Conservation (phyloP, 805 yeast genomes). For the Zygosaccharomyces bailii region DNA sequence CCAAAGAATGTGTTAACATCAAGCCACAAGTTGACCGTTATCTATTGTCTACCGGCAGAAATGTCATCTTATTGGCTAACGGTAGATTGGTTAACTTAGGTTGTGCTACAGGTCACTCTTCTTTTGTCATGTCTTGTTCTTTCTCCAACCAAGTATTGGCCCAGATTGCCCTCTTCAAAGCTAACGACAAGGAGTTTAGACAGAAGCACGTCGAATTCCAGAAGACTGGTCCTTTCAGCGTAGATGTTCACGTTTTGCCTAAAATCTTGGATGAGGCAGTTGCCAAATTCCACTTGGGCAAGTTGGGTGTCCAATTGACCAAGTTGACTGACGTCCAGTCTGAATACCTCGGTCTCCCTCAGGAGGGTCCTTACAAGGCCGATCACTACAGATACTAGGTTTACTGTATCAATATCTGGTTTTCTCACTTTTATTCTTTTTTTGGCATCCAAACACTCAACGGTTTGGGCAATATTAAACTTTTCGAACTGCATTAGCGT, state of each 20-base stretch:
- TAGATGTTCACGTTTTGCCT: constrained; percentile 95
- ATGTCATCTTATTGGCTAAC: constrained; percentile 93
- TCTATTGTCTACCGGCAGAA: constrained; percentile 84
- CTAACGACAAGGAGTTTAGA: constrained; percentile 77
- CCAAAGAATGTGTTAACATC: constrained; percentile 90
- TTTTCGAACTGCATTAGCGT: constrained; percentile 3
- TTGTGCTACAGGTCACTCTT: constrained; percentile 99
- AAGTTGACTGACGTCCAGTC: constrained; percentile 75
- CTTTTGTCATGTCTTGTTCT: constrained; percentile 98
- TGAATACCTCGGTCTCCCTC: constrained; percentile 89
- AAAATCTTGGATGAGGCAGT: constrained; percentile 98
- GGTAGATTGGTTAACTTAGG: constrained; percentile 99
- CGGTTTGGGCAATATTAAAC: constrained; percentile 18
- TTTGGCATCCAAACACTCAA: constrained; percentile 22
- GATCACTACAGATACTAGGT: constrained; percentile 94
- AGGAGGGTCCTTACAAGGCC: constrained; percentile 96
- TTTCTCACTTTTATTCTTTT: constrained; percentile 5
- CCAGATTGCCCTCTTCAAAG: constrained; percentile 95
- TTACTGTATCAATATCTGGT: background rate
- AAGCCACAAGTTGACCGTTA: constrained; percentile 99
- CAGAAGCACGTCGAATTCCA: constrained; percentile 80
- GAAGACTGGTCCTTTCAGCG: constrained; percentile 84
- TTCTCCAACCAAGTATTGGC: constrained; percentile 99
- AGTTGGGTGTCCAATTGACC: constrained; percentile 87
- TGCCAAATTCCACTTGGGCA: constrained; percentile 93